Percentiles rank a stretch among this genome's conserved stretches.
These are phyloP conservation scores for Cytospora piceicola DNA, from an alignment of 2,329 filamentous ascomycete genomes.

Conservation along the genomic window DNA sequence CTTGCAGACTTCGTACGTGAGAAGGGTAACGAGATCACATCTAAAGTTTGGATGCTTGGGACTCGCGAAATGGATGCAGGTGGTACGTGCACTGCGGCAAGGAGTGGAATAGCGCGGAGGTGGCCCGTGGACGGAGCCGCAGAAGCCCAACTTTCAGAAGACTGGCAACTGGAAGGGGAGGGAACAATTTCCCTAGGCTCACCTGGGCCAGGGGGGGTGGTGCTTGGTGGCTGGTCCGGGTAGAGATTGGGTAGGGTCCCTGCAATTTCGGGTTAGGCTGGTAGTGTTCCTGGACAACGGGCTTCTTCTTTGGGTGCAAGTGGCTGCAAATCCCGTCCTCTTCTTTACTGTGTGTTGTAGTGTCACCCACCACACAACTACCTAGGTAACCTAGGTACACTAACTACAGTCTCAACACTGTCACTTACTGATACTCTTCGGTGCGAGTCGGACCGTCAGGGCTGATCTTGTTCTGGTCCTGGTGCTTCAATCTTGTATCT, in stretches of 20 bases:
- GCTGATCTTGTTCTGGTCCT: neutral
- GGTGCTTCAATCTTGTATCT: neutral
- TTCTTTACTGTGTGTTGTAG: neutral
- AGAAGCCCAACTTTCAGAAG: conserved; percentile 12
- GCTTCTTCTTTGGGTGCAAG: neutral
- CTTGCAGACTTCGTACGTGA: conserved; percentile 6
- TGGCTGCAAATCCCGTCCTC: neutral
- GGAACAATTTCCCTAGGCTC: conserved; percentile 19
- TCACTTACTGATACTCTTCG: too few relatives aligned
- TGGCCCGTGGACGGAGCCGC: conserved; percentile 13
- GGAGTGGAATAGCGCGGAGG: neutral
- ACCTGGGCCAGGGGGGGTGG: conserved; percentile 14
- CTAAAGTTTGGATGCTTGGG: conserved; percentile 22
- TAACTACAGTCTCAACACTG: neutral
- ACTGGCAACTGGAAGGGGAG: neutral
- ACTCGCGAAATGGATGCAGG: conserved; percentile 13
- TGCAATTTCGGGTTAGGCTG: conserved; percentile 5
- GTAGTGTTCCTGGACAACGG: neutral
- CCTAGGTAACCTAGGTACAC: too few relatives aligned
- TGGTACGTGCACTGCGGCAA: conserved; percentile 7
- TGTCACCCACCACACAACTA: too few relatives aligned
- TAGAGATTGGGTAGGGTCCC: neutral
- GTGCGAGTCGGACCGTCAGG: too few relatives aligned
- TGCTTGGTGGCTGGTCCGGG: neutral
- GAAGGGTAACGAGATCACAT: conserved; percentile 13